Evolutionary conservation across 2,329 filamentous ascomycete species (phyloP).

Genomic region (Colletotrichum musicola): DNA sequence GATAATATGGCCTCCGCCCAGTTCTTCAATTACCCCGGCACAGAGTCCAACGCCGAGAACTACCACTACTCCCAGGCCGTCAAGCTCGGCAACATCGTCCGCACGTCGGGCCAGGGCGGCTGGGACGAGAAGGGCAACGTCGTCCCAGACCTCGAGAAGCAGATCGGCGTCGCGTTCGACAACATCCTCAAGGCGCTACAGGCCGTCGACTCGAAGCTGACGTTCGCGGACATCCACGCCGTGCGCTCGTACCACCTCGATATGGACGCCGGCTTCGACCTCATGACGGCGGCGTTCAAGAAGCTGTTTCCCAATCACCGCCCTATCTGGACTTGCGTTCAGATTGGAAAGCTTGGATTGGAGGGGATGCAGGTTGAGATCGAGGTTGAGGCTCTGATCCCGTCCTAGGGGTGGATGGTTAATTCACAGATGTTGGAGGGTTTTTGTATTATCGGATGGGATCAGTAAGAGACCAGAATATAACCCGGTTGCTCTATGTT

Average conservation of each 20-base stretch:
- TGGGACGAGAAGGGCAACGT: slow-evolving; percentile 42
- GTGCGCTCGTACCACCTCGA: slow-evolving; percentile 44
- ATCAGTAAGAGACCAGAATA: too few species aligned
- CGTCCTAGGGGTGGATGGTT: neutral
- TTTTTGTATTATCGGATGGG: too few species aligned
- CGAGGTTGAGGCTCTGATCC: slow-evolving; percentile 60
- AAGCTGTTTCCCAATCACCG: slow-evolving; percentile 65
- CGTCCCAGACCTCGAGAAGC: slow-evolving; percentile 45
- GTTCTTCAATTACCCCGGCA: slow-evolving; percentile 39
- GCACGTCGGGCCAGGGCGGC: slow-evolving; percentile 45
- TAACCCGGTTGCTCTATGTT: too few species aligned
- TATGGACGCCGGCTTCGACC: slow-evolving; percentile 46
- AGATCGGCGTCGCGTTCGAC: slow-evolving; percentile 55
- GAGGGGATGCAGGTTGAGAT: slow-evolving; percentile 70
- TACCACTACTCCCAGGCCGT: slow-evolving; percentile 46
- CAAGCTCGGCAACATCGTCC: slow-evolving; percentile 43
- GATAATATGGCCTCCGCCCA: slow-evolving; percentile 16
- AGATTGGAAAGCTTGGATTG: slow-evolving; percentile 60
- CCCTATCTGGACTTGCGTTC: slow-evolving; percentile 67
- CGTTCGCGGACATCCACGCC: slow-evolving; percentile 45
- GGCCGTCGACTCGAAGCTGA: slow-evolving; percentile 48
- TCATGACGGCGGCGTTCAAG: slow-evolving; percentile 60
- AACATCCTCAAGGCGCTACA: slow-evolving; percentile 44
- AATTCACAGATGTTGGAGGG: too few species aligned
- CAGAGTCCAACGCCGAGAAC: slow-evolving; percentile 41